Conservation (phyloP, 2,329 filamentous ascomycete species). For the Fusarium annulatum region DNA sequence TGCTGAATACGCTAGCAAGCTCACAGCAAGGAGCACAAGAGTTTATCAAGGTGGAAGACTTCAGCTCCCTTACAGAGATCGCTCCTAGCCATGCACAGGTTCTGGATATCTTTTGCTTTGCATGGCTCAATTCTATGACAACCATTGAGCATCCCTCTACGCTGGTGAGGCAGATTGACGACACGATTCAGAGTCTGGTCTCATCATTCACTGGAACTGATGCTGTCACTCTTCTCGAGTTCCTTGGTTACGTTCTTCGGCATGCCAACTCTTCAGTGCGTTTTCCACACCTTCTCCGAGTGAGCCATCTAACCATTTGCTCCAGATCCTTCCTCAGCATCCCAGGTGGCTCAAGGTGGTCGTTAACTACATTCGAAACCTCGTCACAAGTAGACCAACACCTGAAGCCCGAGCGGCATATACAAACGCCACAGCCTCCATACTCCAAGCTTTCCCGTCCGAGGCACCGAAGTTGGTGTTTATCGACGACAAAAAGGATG, state of each 20-base stretch:
- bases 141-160: slow-evolving; percentile 44
- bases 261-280: slow-evolving; percentile 61
- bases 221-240: slow-evolving; percentile 67
- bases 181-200: slow-evolving; percentile 60
- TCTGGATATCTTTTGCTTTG: slow-evolving; percentile 65
- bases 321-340: slow-evolving; percentile 59
- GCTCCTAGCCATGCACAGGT: slow-evolving; percentile 64
- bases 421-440: slow-evolving; percentile 66
- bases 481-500: slow-evolving; percentile 53
- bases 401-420: slow-evolving; percentile 67
- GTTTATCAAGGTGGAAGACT: slow-evolving; percentile 62
- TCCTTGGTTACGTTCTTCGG: slow-evolving; percentile 64
- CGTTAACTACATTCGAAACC: slow-evolving; percentile 60
- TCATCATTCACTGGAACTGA: slow-evolving; percentile 69
- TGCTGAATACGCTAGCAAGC: slow-evolving; percentile 66
- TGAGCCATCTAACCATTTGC: slow-evolving; percentile 10
- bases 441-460: slow-evolving; percentile 66
- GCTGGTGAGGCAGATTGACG: slow-evolving; percentile 57
- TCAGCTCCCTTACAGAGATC: slow-evolving; percentile 67
- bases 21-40: slow-evolving; percentile 60
- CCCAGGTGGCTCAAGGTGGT: slow-evolving; percentile 65
- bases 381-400: slow-evolving; percentile 67
- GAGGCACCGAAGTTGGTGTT: slow-evolving; percentile 64
- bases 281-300: background rate
- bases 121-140: slow-evolving; percentile 65